phyloP scores from a whole-genome alignment of 2,329 filamentous ascomycete species.

The Diaporthe australafricana region DNA sequence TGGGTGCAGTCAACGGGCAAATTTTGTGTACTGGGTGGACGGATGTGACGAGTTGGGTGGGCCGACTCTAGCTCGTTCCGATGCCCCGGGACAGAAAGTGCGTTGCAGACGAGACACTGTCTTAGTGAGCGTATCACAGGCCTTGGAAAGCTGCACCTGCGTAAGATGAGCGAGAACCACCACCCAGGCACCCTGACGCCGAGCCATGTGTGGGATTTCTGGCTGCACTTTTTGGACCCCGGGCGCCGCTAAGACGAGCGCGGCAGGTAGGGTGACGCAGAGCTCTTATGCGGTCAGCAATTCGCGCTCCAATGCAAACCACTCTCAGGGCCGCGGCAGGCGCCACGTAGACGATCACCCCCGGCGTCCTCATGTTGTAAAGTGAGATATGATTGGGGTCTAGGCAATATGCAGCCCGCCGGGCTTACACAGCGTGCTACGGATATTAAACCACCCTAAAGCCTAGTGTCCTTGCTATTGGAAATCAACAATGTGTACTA shows the following conservation, averaged over 20 bases:
- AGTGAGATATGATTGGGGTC: not conserved
- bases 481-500: not conserved
- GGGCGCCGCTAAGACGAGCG: not conserved
- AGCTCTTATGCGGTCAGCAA: slow-evolving; percentile 2
- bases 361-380: not conserved
- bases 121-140: too few species aligned
- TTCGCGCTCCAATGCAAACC: not conserved
- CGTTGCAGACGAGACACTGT: too few species aligned
- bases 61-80: too few species aligned
- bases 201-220: not conserved
- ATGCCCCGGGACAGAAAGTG: too few species aligned
- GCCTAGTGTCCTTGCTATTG: not conserved
- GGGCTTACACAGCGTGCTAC: not conserved
- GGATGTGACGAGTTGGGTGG: too few species aligned
- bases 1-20: too few species aligned
- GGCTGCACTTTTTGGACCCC: not conserved
- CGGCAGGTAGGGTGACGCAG: not conserved
- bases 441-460: not conserved
- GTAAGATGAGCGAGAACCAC: too few species aligned
- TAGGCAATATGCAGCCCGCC: not conserved
- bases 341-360: not conserved
- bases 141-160: too few species aligned
- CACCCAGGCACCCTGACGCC: too few species aligned
- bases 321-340: not conserved
- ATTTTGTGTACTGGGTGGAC: too few species aligned